phyloP scores from a whole-genome alignment of 2,329 filamentous ascomycete species.

The Sarocladium oryzae region DNA sequence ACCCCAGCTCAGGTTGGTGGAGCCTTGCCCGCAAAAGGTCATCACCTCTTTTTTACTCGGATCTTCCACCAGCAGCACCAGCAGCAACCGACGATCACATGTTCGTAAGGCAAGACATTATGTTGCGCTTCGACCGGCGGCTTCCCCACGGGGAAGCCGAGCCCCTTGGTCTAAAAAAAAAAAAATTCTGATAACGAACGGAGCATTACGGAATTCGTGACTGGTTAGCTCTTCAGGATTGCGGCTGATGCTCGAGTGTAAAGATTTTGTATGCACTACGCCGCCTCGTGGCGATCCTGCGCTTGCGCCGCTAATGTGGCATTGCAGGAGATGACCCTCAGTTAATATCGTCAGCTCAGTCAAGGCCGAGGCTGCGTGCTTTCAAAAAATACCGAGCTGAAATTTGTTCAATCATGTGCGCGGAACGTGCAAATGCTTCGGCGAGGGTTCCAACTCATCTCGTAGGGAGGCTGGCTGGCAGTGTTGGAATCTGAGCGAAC shows the following conservation, averaged over 20 bases:
- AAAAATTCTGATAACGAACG: no score
- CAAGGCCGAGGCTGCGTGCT: not conserved
- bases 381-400: not conserved
- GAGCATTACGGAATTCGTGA: not conserved
- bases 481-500: not conserved
- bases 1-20: no score
- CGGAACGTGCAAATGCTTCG: not conserved
- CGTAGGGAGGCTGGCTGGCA: not conserved
- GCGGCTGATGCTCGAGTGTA: not conserved
- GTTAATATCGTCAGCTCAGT: not conserved
- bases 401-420: not conserved
- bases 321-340: not conserved
- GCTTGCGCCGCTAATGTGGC: no score
- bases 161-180: not conserved
- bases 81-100: not conserved
- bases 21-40: no score
- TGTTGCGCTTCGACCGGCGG: no score
- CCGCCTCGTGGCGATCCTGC: no score
- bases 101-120: no score
- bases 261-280: no score
- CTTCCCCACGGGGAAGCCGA: constrained; percentile 1
- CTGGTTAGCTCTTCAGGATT: not conserved
- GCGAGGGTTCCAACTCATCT: not conserved
- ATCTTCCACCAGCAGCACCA: not conserved
- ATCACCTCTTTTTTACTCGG: no score